Conservation (phyloP, 2,329 filamentous ascomycete species). For the Arthrobotrys musiformis region DNA sequence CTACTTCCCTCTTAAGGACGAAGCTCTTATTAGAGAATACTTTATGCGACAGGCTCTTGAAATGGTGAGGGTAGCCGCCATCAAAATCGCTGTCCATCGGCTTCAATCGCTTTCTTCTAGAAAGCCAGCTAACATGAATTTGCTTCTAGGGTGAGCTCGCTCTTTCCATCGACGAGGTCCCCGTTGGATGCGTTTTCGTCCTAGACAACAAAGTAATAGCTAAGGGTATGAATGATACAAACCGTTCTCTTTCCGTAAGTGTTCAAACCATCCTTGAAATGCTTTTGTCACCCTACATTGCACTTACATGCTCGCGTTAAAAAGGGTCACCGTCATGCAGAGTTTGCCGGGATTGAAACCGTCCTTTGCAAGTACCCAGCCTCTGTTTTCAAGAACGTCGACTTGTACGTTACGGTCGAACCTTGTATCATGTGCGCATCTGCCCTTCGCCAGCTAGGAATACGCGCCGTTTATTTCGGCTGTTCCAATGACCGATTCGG, state of each 20-base stretch:
- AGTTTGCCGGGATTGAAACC: slow-evolving; percentile 84
- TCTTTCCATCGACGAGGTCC: slow-evolving; percentile 86
- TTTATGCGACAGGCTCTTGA: slow-evolving; percentile 88
- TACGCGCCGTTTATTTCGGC: slow-evolving; percentile 92
- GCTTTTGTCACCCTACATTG: background rate
- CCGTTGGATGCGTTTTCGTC: slow-evolving; percentile 94
- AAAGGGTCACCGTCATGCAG: slow-evolving; percentile 92
- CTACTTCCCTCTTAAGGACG: slow-evolving; percentile 57
- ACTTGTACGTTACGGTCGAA: slow-evolving; percentile 96
- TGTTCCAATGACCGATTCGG: slow-evolving; percentile 97
- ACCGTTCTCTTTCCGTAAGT: slow-evolving; percentile 73
- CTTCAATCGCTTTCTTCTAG: slow-evolving; percentile 40
- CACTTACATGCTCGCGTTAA: background rate
- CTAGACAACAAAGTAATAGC: slow-evolving; percentile 82
- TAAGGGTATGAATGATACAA: slow-evolving; percentile 95
- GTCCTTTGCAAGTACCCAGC: slow-evolving; percentile 74
- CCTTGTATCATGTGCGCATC: slow-evolving; percentile 99
- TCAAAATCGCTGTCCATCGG: background rate
- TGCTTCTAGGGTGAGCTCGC: slow-evolving; percentile 80
- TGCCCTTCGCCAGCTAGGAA: slow-evolving; percentile 84
- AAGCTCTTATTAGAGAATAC: slow-evolving; percentile 65
- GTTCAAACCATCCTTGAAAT: background rate
- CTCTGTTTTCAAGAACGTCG: slow-evolving; percentile 76
- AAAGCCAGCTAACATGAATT: slow-evolving; percentile 57
- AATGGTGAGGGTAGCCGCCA: slow-evolving; percentile 71